Evolutionary conservation across 331 rosid species (phyloP).

Genomic region (Rhamnella rubrinervis): DNA sequence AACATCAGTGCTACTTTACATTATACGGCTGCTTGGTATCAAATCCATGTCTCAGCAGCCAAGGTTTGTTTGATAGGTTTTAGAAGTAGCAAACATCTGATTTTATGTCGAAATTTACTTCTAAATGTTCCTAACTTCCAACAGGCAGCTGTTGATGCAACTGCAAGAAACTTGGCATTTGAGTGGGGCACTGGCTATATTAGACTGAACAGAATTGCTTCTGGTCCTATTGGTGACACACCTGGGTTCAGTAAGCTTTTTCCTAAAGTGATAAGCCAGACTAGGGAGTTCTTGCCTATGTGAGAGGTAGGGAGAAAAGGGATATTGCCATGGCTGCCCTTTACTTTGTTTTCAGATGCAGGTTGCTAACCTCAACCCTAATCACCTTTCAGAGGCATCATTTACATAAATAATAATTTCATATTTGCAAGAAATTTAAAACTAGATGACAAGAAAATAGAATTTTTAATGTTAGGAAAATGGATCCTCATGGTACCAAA

Average conservation of each 20-base stretch:
- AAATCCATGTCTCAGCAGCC: no score
- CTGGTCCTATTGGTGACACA: no score
- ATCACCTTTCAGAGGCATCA: slow-evolving; percentile 1
- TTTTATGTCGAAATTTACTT: no score
- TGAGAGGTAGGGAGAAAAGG: slow-evolving; percentile 82
- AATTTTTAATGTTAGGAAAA: not conserved
- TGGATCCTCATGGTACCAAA: no score
- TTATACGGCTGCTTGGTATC: no score
- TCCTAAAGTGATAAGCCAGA: slow-evolving; percentile 64
- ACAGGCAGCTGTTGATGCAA: no score
- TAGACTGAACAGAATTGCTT: slow-evolving; percentile 84
- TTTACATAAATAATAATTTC: not conserved
- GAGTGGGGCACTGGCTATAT: slow-evolving; percentile 96
- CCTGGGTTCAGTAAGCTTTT: slow-evolving; percentile 75
- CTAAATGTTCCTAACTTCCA: no score
- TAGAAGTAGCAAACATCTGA: no score
- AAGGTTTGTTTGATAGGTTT: no score
- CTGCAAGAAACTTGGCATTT: slow-evolving; percentile 89
- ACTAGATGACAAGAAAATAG: not conserved
- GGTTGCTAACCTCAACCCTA: slow-evolving; percentile 44
- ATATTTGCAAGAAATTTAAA: not conserved
- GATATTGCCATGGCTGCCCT: slow-evolving; percentile 95
- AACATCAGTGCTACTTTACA: no score
- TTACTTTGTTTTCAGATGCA: slow-evolving; percentile 81
- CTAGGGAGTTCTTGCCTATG: slow-evolving; percentile 56